Evolutionary conservation across 2,329 filamentous ascomycete genomes (phyloP).

Genomic region (Paraphaeosphaeria minitans): DNA sequence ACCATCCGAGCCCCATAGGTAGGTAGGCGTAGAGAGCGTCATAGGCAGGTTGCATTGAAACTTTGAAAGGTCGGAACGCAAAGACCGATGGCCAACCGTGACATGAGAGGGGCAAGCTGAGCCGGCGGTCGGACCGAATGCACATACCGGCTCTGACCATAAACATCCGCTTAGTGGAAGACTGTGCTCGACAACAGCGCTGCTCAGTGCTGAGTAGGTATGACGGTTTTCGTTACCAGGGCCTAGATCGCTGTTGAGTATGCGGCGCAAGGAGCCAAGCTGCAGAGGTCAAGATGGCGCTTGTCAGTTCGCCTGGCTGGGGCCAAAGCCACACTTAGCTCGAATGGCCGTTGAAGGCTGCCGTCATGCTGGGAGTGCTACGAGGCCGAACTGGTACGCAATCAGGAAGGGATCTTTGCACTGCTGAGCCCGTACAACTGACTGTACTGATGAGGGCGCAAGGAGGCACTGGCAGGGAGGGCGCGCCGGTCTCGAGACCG

Average conservation of each 20-base stretch:
- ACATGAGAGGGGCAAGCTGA: constrained; percentile 18
- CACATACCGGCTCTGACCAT: constrained; percentile 33
- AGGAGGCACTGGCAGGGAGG: background rate
- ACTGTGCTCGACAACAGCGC: constrained; percentile 25
- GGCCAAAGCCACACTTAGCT: background rate
- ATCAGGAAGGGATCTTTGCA: background rate
- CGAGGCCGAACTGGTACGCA: background rate
- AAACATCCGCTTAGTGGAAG: constrained; percentile 27
- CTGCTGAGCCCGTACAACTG: background rate
- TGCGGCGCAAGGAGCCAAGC: constrained; percentile 14
- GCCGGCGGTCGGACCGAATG: constrained; percentile 41
- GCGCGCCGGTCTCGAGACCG: constrained; percentile 6
- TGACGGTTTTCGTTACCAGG: constrained; percentile 23
- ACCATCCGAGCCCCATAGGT: background rate
- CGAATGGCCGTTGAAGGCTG: background rate
- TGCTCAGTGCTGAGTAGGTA: no score
- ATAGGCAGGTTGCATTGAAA: background rate
- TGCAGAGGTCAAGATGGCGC: constrained; percentile 8
- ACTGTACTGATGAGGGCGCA: background rate
- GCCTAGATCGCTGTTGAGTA: constrained; percentile 33
- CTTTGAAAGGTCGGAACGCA: background rate
- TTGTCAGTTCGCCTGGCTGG: constrained; percentile 18
- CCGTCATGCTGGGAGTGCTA: background rate
- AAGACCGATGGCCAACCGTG: constrained; percentile 4
- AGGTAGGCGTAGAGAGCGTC: background rate